Conservation (phyloP, 805 yeast species). For the Ogataea saltuana region DNA sequence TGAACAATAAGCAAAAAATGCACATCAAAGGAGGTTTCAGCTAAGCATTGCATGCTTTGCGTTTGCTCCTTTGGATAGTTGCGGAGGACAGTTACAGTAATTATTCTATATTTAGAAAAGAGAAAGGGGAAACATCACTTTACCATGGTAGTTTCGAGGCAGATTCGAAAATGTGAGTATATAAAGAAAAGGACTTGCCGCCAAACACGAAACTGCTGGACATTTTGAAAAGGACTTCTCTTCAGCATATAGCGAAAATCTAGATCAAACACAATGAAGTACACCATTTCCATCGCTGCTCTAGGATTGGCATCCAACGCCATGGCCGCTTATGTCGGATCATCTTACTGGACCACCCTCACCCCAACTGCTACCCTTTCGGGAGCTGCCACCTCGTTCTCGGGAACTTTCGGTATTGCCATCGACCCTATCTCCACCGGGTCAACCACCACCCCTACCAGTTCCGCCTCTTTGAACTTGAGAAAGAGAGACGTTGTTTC, state of each 20-base stretch:
- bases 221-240: too few relatives aligned
- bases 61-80: constrained; percentile 7
- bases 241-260: constrained; percentile 3
- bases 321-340: constrained; percentile 57
- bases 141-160: too few relatives aligned
- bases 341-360: constrained; percentile 64
- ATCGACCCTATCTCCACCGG: constrained; percentile 14
- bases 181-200: constrained; percentile 2
- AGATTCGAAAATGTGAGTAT: too few relatives aligned
- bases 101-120: constrained; percentile 13
- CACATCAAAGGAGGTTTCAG: constrained; percentile 17
- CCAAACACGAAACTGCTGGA: constrained; percentile 4
- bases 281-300: constrained; percentile 38
- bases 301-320: constrained; percentile 45
- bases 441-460: constrained; percentile 25
- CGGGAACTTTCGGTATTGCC: constrained; percentile 31
- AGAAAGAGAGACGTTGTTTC: constrained; percentile 39
- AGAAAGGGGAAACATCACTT: too few relatives aligned
- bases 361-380: constrained; percentile 57
- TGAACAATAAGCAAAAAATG: background rate
- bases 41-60: constrained; percentile 6
- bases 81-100: constrained; percentile 10
- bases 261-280: constrained; percentile 38
- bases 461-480: constrained; percentile 34
- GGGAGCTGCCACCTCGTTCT: constrained; percentile 53